phyloP scores from a whole-genome alignment of 352 stramenopile species.

The Hyaloperonospora arabidopsidis region DNA sequence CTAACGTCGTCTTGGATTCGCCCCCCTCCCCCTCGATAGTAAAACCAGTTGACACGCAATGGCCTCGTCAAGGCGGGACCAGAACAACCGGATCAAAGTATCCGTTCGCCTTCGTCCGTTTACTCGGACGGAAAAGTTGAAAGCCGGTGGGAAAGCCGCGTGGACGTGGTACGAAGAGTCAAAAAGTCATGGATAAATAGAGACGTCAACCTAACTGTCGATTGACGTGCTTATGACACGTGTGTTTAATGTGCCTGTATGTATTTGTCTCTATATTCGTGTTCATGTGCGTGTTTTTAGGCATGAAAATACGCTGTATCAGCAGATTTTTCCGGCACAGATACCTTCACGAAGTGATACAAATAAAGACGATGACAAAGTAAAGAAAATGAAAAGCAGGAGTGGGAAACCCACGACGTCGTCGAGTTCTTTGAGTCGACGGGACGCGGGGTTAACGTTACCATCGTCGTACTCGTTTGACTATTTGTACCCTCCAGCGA shows the following conservation, averaged over 20 bases:
- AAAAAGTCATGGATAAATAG: not conserved
- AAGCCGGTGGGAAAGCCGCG: slow-evolving; percentile 62
- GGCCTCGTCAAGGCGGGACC: slow-evolving; percentile 17
- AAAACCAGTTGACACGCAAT: too few species aligned
- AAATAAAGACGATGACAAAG: not conserved
- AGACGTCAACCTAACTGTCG: not conserved
- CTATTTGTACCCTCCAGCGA: slow-evolving; percentile 71
- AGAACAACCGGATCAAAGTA: slow-evolving; percentile 73
- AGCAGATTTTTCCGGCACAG: slow-evolving; percentile 75
- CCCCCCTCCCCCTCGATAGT: slow-evolving; percentile 3
- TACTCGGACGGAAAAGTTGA: slow-evolving; percentile 62
- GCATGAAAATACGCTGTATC: slow-evolving; percentile 85
- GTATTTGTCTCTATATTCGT: too few species aligned
- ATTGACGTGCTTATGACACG: too few species aligned
- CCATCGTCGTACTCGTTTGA: slow-evolving; percentile 83
- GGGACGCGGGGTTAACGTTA: slow-evolving; percentile 29
- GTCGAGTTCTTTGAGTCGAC: slow-evolving; percentile 26
- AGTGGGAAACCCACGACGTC: slow-evolving; percentile 30
- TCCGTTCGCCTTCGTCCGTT: slow-evolving; percentile 70
- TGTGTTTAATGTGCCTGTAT: too few species aligned
- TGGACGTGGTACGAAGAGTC: slow-evolving; percentile 60
- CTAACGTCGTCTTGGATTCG: slow-evolving; percentile 23
- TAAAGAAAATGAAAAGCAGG: slow-evolving; percentile 15
- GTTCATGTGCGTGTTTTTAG: slow-evolving; percentile 17
- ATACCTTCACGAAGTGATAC: slow-evolving; percentile 25